Base-by-base conservation (phyloP, 2,329 filamentous ascomycete genomes). In the Lasiodiplodia theobromae region DNA sequence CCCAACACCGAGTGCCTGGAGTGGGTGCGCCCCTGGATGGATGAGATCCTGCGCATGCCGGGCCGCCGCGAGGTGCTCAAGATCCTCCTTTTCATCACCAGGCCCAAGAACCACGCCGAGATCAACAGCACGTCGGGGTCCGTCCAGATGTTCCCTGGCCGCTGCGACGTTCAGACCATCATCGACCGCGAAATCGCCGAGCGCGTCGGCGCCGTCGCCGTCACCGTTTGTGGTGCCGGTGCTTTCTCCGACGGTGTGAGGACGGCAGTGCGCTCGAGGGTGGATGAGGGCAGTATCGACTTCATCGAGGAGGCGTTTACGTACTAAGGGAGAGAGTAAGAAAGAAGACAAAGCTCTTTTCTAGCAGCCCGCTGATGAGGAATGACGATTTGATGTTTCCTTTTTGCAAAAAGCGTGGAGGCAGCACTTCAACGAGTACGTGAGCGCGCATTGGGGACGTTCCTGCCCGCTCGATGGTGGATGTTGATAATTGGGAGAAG, bases 261-360 rank as follows among this genome's bases (percentile, higher is more conserved):
- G 34, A 81, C 80, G 21, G 87, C 87, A 2, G 83, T 86, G 18
- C 77, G 88, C 54, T 79, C 78, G 34, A 81, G 84, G 70, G 82
- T 87, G 34, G 80, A 82, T 28, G 85, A 85, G 7, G 86, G 84
- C 47, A 81, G 81, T 62, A 77, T 90, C 10, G 88, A 90, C 78
- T 89, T 90, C 77, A 82, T 87, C 23, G 88, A 91, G 75, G 88
- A 91, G 79, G 86, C 86, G 49, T 91, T 90, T 77, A 89, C 87
- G 1, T 90, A 88, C 81, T 90, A 63, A 76, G 51, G 25, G 49
- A 68, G 57, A 23, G 31, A 40, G 25, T 89, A 51, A 76, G 60
- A 44, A 38, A 63, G 34, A 37, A 12, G 31, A 23, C 37, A 14
- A 31, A 57, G 34, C 7, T 28, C 21, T 5, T 54, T 47, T 56